Percentiles rank a stretch among this genome's conserved stretches.
Evolutionary conservation across 2,329 filamentous ascomycete genomes (phyloP).

Genomic region (Xylariaceae sp.): DNA sequence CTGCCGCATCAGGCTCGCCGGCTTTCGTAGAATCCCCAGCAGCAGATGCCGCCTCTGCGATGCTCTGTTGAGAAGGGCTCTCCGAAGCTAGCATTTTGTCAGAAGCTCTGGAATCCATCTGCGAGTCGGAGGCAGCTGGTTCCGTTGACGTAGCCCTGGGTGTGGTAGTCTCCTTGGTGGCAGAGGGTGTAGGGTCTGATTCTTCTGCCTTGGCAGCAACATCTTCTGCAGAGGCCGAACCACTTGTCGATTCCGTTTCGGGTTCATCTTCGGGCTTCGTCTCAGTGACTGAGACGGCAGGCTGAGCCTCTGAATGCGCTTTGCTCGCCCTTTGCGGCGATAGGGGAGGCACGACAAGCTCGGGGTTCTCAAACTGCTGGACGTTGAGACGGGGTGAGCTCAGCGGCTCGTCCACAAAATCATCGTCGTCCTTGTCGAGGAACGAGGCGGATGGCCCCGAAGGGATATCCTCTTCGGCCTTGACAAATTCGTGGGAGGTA

Average conservation of each 20-base stretch:
- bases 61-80: too few species aligned
- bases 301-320: slow-evolving; percentile 25
- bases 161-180: background rate
- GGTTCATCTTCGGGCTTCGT: background rate
- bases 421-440: slow-evolving; percentile 57
- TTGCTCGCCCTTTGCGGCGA: too few species aligned
- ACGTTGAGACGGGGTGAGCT: slow-evolving; percentile 60
- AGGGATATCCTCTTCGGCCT: slow-evolving; percentile 47
- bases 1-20: background rate
- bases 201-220: background rate
- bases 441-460: slow-evolving; percentile 31
- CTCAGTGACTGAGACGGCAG: slow-evolving; percentile 12
- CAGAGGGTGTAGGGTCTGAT: background rate
- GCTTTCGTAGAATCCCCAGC: background rate
- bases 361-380: slow-evolving; percentile 45
- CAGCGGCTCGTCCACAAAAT: slow-evolving; percentile 72
- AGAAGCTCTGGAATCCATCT: too few species aligned
- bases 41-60: background rate
- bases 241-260: background rate
- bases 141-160: background rate
- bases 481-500: slow-evolving; percentile 60
- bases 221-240: background rate
- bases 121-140: background rate
- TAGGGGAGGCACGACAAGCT: slow-evolving; percentile 49
- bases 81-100: too few species aligned